Evolutionary conservation across 352 stramenopile species (phyloP), one percentile per base, ranked within the genome.

Genomic region (Globisporangium splendens): DNA sequence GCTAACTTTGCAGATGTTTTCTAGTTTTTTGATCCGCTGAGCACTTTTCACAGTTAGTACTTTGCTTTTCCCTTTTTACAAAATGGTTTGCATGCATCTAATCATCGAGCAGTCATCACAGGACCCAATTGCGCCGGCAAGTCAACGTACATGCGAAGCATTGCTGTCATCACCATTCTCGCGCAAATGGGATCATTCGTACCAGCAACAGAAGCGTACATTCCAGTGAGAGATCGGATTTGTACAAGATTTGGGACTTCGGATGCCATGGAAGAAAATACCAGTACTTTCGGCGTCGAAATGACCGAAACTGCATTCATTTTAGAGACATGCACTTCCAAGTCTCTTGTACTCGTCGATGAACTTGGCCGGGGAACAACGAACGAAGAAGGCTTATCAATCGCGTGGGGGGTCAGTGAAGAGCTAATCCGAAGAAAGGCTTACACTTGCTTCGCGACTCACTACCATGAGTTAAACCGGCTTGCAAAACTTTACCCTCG

Each of bases 231-330:
- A 33, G 83, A 96, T 62, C 75, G 89, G 2, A 91, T 98, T n/a
- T 88, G 95, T 47, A 96, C 92, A 13, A 75, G 91, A 49, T 95
- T 98, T 44, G 90, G 89, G 11, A 98, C 90, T 8, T 91, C 86
- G 3, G 92, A 98, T 50, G 89, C 97, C 55, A 96, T 98, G 80
- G 91, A 98, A 71, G 88, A 96, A 63, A 98, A 97, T 61, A 69
- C 91, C 17, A 97, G 88, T 52, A 96, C 90, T 4, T 98, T 98
- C 62, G 77, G 75, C 12, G 79, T 96, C 24, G 92, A 98, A 56
- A 98, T 97, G 92, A 86, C 79, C 0, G 90, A 97, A 56, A 89
- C 77, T 2, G 86, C 86, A 10, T 94, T 95, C 60, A 92, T 95
- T 1, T 62, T 96, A 18, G 86, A 95, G 58, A 71, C 75, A 6